Evolutionary conservation across 1,139 yeast genomes (phyloP).

Genomic region (Magnusiomyces tetraspermus): DNA sequence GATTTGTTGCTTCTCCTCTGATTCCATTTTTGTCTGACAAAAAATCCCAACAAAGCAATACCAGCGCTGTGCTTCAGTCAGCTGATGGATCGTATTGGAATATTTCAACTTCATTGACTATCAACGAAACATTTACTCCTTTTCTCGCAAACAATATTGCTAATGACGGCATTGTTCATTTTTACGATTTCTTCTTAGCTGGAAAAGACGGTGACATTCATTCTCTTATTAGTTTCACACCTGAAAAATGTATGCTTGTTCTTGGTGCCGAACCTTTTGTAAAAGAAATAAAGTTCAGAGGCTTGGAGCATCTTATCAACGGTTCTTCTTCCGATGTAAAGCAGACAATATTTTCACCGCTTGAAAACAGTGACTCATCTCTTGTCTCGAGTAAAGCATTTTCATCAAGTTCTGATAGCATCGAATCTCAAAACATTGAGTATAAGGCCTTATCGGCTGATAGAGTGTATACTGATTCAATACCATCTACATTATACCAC

Average conservation of each 20-base stretch:
- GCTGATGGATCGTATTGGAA: conserved; percentile 23
- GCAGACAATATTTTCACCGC: conserved; percentile 53
- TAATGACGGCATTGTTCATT: conserved; percentile 55
- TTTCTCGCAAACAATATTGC: conserved; percentile 39
- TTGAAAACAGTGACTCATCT: conserved; percentile 16
- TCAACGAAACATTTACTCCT: conserved; percentile 27
- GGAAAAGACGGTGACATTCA: conserved; percentile 8
- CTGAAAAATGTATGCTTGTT: conserved; percentile 65
- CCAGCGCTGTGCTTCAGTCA: conserved; percentile 4
- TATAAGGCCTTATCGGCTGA: conserved; percentile 8
- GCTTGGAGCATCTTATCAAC: conserved; percentile 49
- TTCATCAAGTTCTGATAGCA: not conserved
- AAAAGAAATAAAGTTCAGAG: conserved; percentile 56
- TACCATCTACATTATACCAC: conserved; percentile 51
- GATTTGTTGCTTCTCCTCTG: conserved; percentile 17
- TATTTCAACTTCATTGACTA: conserved; percentile 16
- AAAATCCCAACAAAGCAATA: conserved; percentile 19
- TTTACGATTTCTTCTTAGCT: conserved; percentile 36
- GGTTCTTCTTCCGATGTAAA: conserved; percentile 28
- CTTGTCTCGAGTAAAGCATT: conserved; percentile 22
- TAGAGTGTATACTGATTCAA: conserved; percentile 24
- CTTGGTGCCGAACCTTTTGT: conserved; percentile 60
- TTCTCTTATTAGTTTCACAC: conserved; percentile 41
- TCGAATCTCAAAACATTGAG: conserved; percentile 6
- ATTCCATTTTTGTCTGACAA: conserved; percentile 21